Conservation (phyloP, 495 filamentous ascomycete genomes). For the Aspergillus nidulans region DNA sequence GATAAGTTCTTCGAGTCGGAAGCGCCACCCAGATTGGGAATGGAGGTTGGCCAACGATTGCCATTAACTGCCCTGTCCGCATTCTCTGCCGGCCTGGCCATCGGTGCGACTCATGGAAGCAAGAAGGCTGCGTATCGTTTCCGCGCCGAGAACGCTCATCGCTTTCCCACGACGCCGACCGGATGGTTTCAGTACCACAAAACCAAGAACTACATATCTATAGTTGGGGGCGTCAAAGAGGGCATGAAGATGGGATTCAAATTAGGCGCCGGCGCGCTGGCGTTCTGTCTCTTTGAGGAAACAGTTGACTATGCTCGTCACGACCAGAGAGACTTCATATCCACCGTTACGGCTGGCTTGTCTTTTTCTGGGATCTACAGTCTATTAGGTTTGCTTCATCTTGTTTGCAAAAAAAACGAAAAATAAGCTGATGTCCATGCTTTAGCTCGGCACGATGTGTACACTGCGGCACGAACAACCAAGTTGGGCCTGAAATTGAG, state of each 20-base stretch:
- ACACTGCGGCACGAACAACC: conserved; percentile 77
- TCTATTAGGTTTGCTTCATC: conserved; percentile 62
- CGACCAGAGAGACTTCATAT: conserved; percentile 63
- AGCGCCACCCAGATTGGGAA: conserved; percentile 54
- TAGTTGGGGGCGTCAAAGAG: conserved; percentile 69
- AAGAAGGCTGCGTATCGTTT: conserved; percentile 72
- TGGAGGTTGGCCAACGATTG: conserved; percentile 61
- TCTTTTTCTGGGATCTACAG: conserved; percentile 83
- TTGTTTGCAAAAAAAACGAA: neutral
- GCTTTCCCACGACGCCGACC: conserved; percentile 69
- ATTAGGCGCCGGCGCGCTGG: conserved; percentile 58
- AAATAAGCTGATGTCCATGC: conserved; percentile 13
- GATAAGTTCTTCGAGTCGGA: conserved; percentile 43
- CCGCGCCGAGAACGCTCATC: conserved; percentile 91
- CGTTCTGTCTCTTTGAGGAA: conserved; percentile 74
- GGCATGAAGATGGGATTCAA: conserved; percentile 72
- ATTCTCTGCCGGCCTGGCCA: conserved; percentile 57
- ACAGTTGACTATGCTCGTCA: conserved; percentile 72
- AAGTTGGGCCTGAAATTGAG: conserved; percentile 74
- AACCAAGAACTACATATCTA: conserved; percentile 84
- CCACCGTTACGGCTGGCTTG: conserved; percentile 73
- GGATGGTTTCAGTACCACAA: conserved; percentile 99
- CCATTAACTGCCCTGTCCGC: conserved; percentile 54
- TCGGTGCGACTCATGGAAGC: conserved; percentile 71
- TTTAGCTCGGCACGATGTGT: conserved; percentile 73